Conservation (phyloP, 1,284 basidiomycete genomes). For the Coniferiporia weirii region DNA sequence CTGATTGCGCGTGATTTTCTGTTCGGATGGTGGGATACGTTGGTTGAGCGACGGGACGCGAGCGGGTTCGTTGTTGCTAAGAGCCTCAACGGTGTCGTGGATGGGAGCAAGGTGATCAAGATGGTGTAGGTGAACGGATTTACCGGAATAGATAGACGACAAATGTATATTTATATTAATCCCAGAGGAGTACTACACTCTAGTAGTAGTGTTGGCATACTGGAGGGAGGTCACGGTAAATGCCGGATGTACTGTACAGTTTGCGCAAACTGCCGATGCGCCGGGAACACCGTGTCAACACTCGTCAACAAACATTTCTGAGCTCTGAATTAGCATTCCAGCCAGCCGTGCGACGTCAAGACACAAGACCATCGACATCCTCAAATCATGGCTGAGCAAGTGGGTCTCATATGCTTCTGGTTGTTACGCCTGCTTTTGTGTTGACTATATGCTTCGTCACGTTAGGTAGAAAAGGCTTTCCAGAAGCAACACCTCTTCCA, state of each 20-base stretch:
- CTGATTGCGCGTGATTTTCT: conserved; percentile 96
- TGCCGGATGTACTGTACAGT: conserved; percentile 47
- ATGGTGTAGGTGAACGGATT: conserved; percentile 49
- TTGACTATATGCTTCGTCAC: conserved; percentile 15
- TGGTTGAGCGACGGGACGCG: conserved; percentile 57
- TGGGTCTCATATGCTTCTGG: conserved; percentile 27
- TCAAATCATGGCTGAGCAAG: conserved; percentile 59
- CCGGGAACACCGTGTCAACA: conserved; percentile 36
- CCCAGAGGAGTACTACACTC: too few relatives aligned
- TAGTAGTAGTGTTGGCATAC: too few relatives aligned
- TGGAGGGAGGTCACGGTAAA: conserved; percentile 30
- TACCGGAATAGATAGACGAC: neutral
- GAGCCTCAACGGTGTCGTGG: conserved; percentile 61
- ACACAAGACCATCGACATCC: conserved; percentile 17
- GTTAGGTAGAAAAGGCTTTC: conserved; percentile 86
- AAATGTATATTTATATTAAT: neutral
- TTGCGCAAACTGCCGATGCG: conserved; percentile 23
- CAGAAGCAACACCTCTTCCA: conserved; percentile 99
- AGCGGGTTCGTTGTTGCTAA: conserved; percentile 64
- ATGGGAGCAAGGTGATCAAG: conserved; percentile 72
- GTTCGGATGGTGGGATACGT: conserved; percentile 97
- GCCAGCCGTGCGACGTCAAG: conserved; percentile 18
- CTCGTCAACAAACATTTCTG: neutral
- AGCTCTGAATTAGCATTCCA: conserved; percentile 5
- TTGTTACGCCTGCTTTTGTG: conserved; percentile 10